Base-by-base conservation (phyloP, 805 yeast species). In the Starmerella cellae region DNA sequence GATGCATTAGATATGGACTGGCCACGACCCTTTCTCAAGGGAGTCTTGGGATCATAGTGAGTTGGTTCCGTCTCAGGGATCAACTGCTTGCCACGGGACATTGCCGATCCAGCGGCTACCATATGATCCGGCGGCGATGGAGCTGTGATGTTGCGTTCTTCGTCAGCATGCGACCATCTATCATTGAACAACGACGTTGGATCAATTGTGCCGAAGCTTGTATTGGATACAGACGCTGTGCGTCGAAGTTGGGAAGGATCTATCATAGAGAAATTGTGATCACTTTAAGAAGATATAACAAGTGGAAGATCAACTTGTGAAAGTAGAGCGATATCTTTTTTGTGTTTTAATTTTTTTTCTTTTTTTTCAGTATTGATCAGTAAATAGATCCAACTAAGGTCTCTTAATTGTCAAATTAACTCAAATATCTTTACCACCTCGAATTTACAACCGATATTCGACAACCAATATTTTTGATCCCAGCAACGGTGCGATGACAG, bases 21-120 rank as follows among this genome's bases (percentile, higher is more conserved):
- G 35, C 43, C 45, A 8, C 46, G 40, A 19, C 16, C 39, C 17
- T 39, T 36, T 19, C 52, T 42, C 38, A 48, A 19, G 21, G 52
- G 52, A 21, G 52, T 48, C 21, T 31, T 14, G 4, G 34, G 34
- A 5, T 31, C 8, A 13, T 5, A 21, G 28, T 24, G 28, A 8
- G 28, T 24, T n/a, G n/a, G n/a, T 8, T 24, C 28, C 11, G 28
- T 24, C 8, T 9, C 8, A 8, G 13, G 8, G 28, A 8, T 8
- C 28, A 9, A 9, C 28, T 29, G 17, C 21, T 16, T 11, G 5
- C 21, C 21, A 6, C 8, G 20, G 18, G 20, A 5, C 34, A 5
- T 14, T 4, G 21, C 34, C 34, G 34, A 13, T 17, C 34, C 34
- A 4, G 34, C 19, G 34, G 34, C 21, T 5, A 18, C 6, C 16